These are phyloP conservation scores for Curvularia eragrostidis DNA, from an alignment of 2,329 filamentous ascomycete species.

Conservation along the genomic window DNA sequence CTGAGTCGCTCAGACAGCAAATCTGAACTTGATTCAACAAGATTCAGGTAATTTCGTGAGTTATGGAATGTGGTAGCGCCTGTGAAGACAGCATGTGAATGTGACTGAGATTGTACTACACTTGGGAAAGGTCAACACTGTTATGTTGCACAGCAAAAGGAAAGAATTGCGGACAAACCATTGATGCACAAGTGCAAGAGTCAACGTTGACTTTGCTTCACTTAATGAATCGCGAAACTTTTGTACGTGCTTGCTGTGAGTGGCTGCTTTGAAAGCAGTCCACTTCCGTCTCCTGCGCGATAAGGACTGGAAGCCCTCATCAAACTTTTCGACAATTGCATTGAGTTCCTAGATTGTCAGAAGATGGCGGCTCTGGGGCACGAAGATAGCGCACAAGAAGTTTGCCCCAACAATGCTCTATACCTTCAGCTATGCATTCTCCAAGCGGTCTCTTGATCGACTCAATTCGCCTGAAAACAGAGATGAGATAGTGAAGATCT, in stretches of 20 bases:
- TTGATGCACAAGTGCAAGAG: conserved; percentile 21
- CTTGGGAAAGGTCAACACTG: not conserved
- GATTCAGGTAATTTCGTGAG: not conserved
- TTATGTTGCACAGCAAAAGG: not conserved
- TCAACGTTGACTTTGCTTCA: conserved; percentile 21
- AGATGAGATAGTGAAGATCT: conserved; percentile 20
- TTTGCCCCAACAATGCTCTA: conserved; percentile 20
- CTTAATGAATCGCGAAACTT: conserved; percentile 18
- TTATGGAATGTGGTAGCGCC: too few species aligned
- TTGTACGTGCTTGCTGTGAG: conserved; percentile 17
- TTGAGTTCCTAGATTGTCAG: conserved; percentile 3
- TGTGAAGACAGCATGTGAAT: not conserved
- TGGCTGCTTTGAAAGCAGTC: conserved; percentile 18
- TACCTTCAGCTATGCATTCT: conserved; percentile 18
- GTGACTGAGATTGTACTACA: not conserved
- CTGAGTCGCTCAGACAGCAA: not conserved
- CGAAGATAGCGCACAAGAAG: not conserved
- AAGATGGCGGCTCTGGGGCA: not conserved
- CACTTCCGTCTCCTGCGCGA: conserved; percentile 15
- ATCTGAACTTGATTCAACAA: not conserved
- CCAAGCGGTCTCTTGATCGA: not conserved
- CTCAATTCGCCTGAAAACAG: conserved; percentile 18
- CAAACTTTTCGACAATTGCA: conserved; percentile 2
- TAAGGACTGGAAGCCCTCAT: conserved; percentile 11
- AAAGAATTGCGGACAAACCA: conserved; percentile 2